Conservation (phyloP, 345 rosid genomes). For the Cardiospermum halicacabum region DNA sequence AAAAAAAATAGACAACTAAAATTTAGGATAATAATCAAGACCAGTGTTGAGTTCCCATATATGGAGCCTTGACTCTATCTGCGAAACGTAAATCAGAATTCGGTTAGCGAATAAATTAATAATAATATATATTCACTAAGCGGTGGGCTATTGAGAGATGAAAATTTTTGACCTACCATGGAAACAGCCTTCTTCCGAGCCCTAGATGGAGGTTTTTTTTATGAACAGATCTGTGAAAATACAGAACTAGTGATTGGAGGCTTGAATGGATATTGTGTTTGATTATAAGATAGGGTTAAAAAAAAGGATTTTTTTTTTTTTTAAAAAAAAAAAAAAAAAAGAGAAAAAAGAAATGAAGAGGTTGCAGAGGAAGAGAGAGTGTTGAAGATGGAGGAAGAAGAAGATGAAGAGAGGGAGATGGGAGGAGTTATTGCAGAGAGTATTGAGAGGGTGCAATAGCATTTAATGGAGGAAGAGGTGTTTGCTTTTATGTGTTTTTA, state of each 20-base stretch:
- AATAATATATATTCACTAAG: constrained; percentile 3
- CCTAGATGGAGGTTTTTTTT: constrained; percentile 1
- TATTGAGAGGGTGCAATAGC: constrained; percentile 69
- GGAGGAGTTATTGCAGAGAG: constrained; percentile 66
- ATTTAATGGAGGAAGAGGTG: constrained; percentile 60
- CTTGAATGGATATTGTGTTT: too few relatives aligned
- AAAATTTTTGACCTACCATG: constrained; percentile 7
- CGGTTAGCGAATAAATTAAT: too few relatives aligned
- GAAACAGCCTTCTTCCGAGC: constrained; percentile 1
- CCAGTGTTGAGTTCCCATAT: background rate
- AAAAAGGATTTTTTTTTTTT: too few relatives aligned
- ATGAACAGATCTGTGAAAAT: too few relatives aligned
- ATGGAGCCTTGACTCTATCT: constrained; percentile 20
- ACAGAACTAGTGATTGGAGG: too few relatives aligned
- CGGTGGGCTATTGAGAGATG: background rate
- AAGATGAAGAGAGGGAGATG: constrained; percentile 33
- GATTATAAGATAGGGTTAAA: too few relatives aligned
- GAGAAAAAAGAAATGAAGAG: background rate
- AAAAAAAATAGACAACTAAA: constrained; percentile 12
- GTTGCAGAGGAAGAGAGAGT: background rate
- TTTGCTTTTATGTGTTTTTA: constrained; percentile 25
- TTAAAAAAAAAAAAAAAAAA: background rate
- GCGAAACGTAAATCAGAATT: constrained; percentile 14
- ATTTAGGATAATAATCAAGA: constrained; percentile 24
- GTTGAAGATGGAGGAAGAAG: constrained; percentile 11